Conservation (phyloP, 2,329 filamentous ascomycete species). For the Incumbomyces delicatus region DNA sequence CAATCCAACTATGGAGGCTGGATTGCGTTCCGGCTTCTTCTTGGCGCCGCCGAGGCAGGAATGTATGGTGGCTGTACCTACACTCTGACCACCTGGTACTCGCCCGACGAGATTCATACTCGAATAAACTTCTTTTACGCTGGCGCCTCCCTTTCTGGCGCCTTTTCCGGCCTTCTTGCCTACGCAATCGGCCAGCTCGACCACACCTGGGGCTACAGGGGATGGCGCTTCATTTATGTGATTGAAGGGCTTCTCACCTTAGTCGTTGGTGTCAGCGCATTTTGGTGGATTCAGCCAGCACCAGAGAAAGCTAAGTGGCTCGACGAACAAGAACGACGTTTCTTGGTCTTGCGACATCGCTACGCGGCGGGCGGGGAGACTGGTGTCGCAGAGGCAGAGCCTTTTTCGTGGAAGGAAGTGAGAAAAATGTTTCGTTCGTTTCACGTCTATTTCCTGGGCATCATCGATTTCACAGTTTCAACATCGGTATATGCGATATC, state of each 20-base stretch:
- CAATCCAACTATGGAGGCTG: constrained; percentile 36
- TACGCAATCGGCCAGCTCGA: constrained; percentile 7
- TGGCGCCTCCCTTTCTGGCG: constrained; percentile 1
- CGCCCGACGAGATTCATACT: constrained; percentile 8
- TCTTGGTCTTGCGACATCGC: constrained; percentile 9
- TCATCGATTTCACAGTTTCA: neutral
- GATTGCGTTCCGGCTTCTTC: constrained; percentile 37
- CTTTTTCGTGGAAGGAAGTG: neutral
- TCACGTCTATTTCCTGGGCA: neutral
- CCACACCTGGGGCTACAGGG: constrained; percentile 3
- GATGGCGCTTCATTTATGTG: constrained; percentile 10
- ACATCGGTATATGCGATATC: constrained; percentile 16
- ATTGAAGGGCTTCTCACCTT: constrained; percentile 29
- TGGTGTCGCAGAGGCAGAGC: constrained; percentile 13
- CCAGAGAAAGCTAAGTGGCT: constrained; percentile 12
- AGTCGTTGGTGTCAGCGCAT: constrained; percentile 30
- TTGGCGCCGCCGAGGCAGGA: constrained; percentile 30
- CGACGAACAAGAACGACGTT: constrained; percentile 13
- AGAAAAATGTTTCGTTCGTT: neutral
- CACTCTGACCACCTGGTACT: constrained; percentile 11
- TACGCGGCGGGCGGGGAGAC: constrained; percentile 14
- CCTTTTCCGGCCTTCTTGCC: constrained; percentile 22
- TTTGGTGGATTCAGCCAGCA: constrained; percentile 22
- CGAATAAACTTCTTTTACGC: constrained; percentile 11
- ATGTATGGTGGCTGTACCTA: constrained; percentile 29